These are phyloP conservation scores for Aureobasidium musti DNA, from an alignment of 2,329 filamentous ascomycete species.

Conservation along the genomic window DNA sequence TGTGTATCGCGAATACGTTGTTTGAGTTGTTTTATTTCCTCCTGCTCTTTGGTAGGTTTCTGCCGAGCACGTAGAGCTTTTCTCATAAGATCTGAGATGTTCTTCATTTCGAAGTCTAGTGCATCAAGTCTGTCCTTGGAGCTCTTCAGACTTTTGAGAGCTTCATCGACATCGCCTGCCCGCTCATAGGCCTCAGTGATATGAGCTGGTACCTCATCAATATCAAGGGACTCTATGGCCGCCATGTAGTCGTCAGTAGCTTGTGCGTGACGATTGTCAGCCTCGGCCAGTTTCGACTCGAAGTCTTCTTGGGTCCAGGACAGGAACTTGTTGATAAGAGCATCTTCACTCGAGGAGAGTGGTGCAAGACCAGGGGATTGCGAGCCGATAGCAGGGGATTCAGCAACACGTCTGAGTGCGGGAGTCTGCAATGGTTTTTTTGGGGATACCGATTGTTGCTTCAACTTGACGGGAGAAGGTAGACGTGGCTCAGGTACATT, in stretches of 20 bases:
- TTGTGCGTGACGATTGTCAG: constrained; percentile 14
- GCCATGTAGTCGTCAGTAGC: constrained; percentile 29
- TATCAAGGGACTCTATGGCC: constrained; percentile 25
- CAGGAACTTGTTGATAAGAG: constrained; percentile 22
- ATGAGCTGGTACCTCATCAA: constrained; percentile 25
- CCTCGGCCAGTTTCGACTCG: constrained; percentile 2
- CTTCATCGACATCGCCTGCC: constrained; percentile 15
- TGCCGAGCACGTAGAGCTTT: constrained; percentile 29
- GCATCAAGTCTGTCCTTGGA: constrained; percentile 14
- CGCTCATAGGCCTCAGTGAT: constrained; percentile 9
- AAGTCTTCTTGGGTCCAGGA: constrained; percentile 21
- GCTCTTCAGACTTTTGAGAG: constrained; percentile 15
- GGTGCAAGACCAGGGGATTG: constrained; percentile 15
- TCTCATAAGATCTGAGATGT: constrained; percentile 21
- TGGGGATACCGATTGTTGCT: constrained; percentile 18
- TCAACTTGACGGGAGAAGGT: constrained; percentile 26
- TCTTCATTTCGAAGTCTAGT: constrained; percentile 25
- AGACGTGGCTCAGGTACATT: constrained; percentile 21
- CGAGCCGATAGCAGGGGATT: not conserved
- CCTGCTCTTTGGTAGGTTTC: constrained; percentile 22
- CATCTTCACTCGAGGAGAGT: constrained; percentile 20
- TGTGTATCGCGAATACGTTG: constrained; percentile 25
- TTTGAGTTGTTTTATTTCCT: constrained; percentile 28
- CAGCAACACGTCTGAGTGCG: constrained; percentile 3
- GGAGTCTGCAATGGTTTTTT: constrained; percentile 22